Evolutionary conservation across 2,329 filamentous ascomycete genomes (phyloP).

Genomic region (Cercospora sesami): DNA sequence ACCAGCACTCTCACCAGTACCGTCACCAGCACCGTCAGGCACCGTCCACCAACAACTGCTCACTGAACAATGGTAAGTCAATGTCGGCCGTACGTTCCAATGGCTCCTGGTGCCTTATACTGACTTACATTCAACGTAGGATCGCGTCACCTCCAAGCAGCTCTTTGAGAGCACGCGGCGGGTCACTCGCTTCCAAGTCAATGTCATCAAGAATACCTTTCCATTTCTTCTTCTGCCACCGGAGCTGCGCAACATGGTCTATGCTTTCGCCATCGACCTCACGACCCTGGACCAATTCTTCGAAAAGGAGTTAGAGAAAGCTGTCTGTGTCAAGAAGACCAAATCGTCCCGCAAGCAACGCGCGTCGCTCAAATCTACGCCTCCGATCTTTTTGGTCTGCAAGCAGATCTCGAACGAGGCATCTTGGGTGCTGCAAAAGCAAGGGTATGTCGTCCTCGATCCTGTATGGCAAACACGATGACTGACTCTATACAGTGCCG

Average conservation of each 20-base stretch:
- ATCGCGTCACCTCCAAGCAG: conserved; percentile 18
- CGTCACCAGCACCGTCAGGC: neutral
- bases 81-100: neutral
- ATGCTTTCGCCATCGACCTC: conserved; percentile 29
- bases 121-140: conserved; percentile 14
- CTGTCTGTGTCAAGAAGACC: conserved; percentile 9
- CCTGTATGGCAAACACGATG: neutral
- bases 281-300: conserved; percentile 28
- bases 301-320: conserved; percentile 18
- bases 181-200: conserved; percentile 29
- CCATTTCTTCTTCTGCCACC: conserved; percentile 34
- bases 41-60: neutral
- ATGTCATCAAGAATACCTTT: conserved; percentile 26
- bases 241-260: conserved; percentile 33
- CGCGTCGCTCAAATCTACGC: conserved; percentile 27
- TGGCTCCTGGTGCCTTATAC: neutral
- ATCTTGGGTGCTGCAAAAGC: conserved; percentile 30
- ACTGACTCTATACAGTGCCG: conserved; percentile 26
- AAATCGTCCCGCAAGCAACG: neutral
- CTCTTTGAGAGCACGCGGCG: conserved; percentile 22
- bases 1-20: neutral
- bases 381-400: conserved; percentile 39
- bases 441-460: conserved; percentile 3
- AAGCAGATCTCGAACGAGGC: conserved; percentile 39
- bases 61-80: conserved; percentile 8